Evolutionary conservation across 1,284 basidiomycete genomes (phyloP), one percentile per base, ranked within the genome.

Genomic region (Pseudozyma sp.): DNA sequence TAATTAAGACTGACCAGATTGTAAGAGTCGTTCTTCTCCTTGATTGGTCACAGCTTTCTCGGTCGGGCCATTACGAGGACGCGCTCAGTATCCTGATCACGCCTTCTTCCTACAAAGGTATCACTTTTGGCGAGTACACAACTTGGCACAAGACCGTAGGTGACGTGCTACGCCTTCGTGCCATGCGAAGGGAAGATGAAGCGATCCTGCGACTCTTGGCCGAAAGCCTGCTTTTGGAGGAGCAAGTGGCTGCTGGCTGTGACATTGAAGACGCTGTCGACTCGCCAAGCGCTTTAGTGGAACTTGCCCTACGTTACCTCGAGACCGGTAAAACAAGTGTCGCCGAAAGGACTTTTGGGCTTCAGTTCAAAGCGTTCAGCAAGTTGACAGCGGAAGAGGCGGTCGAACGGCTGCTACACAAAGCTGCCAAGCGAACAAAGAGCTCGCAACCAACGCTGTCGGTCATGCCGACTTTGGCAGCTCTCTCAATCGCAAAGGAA

Each of bases 261-360:
- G 72, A 75, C 48, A 52, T 70, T 9, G 67, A 75, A 49, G 63
- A 70, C 18, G 62, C 59, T 16, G 53, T 75, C 50, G 72, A 64
- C n/a, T 47, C 71, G 6, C 66, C 71, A 1, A 59, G 43, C 40
- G 59, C 59, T 2, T 38, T 74, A 35, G 49, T 69, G 19, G 62
- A 69, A 43, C 65, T 69, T 12, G 71, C 71, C 12, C 21, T 74
- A 43, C 62, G 59, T 35, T 59, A 65, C 10, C 61, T 69, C 43
- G 62, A 74, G 14, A 55, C 66, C 4, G 55, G 52, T 31, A 64
- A 56, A n/a, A 52, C 64, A 34, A 62, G 54, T 42, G 31, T 39
- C 10, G 13, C 39, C 3, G 61, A 62, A 45, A 53, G 56, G 18
- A 38, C 52, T 11, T 62, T 74, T 18, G 62, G 52, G 12, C 35